Base-by-base conservation (phyloP, 2,329 filamentous ascomycete species). In the Aspergillus fructus region DNA sequence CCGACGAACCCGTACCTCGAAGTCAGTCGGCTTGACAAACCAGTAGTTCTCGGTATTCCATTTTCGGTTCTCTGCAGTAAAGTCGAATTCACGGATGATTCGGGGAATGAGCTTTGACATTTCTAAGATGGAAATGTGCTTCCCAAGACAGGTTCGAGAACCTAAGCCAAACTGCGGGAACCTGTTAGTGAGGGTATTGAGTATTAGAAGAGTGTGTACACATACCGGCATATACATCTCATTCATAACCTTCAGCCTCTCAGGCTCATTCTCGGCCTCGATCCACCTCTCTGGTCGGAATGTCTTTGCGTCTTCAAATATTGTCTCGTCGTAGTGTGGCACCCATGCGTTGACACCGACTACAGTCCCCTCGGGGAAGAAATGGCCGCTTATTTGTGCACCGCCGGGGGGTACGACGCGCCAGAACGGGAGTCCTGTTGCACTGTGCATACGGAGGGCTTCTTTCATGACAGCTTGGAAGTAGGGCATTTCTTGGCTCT, bases 391-490 rank as follows among this genome's bases (percentile, higher is more conserved):
- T 5, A 84, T 71, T 5, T 74, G 71, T 0, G 72, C 70, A 0
- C 82, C 82, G 0, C 72, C 76, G 2, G 71, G 55, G 0, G 81
- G 79, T 0, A 83, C 80, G 0, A 76, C 71, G 4, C 82, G 74
- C 64, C 79, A 78, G n/a, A 84, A 67, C 3, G 80, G 77, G 11
- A 83, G 66, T 4, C 79, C 81, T 0, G 76, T 76, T 0, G 80
- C 77, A 1, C 81, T 75, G 49, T 82, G 78, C 19, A 85, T 68
- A 13, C 83, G 76, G 17, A 84, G 66, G 0, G 79, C 78, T 64
- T 85, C 82, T 51, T 83, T 82, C 40, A 85, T 78, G 3, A 79
- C 76, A 0, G 81, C 81, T 58, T 84, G 77, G 15, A 84, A 71
- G 59, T 84, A 85, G 0, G 79, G 80, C 64, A 81, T 71, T 15